phyloP scores from a whole-genome alignment of 768 basidiomycete species.

The Coprinopsis cinerea region DNA sequence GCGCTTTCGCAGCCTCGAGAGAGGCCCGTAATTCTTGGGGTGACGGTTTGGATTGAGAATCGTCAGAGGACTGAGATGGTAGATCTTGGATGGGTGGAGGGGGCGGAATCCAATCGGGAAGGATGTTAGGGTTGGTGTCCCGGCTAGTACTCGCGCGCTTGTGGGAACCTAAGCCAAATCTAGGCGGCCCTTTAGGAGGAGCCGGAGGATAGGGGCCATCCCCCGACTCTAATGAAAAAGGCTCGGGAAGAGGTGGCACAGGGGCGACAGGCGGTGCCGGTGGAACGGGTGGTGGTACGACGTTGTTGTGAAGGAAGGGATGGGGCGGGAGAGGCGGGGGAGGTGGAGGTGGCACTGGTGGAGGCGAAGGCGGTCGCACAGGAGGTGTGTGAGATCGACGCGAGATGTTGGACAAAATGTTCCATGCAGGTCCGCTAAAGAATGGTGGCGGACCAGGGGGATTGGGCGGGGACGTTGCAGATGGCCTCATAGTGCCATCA shows the following conservation, averaged over 20 bases:
- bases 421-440: neutral
- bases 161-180: neutral
- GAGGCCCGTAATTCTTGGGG: constrained; percentile 37
- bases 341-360: constrained; percentile 8
- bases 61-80: neutral
- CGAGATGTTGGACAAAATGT: neutral
- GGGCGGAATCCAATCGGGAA: constrained; percentile 9
- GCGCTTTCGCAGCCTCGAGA: constrained; percentile 60
- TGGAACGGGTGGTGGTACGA: neutral
- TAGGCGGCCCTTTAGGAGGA: constrained; percentile 10
- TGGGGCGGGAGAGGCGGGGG: constrained; percentile 11
- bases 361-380: constrained; percentile 12
- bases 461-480: neutral
- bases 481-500: neutral
- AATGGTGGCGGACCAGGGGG: neutral
- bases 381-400: neutral
- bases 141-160: neutral
- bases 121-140: neutral
- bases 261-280: constrained; percentile 6
- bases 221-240: no score
- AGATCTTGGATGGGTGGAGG: constrained; percentile 3
- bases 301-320: neutral
- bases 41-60: constrained; percentile 10
- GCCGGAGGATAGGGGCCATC: constrained; percentile 14
- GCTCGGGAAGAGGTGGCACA: constrained; percentile 7